Conservation (phyloP, 306 rosid species). For the Hylodesmum podocarpum region DNA sequence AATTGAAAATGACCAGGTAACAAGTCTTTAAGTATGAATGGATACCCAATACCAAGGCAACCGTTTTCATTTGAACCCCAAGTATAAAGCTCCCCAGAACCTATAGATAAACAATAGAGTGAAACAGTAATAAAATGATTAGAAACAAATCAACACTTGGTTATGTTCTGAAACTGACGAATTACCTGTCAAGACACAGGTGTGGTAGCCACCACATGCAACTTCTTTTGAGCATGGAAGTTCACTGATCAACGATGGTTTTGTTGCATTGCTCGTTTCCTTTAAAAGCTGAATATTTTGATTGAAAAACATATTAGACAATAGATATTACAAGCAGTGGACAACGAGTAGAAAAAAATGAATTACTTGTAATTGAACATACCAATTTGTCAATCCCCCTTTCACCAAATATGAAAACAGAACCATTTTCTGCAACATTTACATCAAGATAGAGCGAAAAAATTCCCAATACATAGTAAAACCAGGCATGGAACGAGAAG, state of each 20-base stretch:
- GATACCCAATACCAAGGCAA: constrained; percentile 91
- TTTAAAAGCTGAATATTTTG: constrained; percentile 54
- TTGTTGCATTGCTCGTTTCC: constrained; percentile 46
- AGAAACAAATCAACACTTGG: constrained; percentile 9
- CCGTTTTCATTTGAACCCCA: constrained; percentile 99
- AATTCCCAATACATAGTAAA: constrained; percentile 9
- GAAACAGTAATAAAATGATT: constrained; percentile 25
- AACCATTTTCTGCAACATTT: constrained; percentile 77
- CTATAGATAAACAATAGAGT: constrained; percentile 37
- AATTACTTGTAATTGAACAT: constrained; percentile 28
- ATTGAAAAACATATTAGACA: constrained; percentile 17
- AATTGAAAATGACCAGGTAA: constrained; percentile 16
- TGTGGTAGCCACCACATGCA: constrained; percentile 96
- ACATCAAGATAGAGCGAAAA: constrained; percentile 19
- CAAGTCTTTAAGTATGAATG: constrained; percentile 19
- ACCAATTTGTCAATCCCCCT: constrained; percentile 68
- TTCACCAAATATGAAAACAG: constrained; percentile 75
- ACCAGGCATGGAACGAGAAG: background rate
- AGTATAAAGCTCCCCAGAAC: constrained; percentile 76
- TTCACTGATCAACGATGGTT: constrained; percentile 53
- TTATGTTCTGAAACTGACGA: constrained; percentile 31
- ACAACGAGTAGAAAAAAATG: background rate
- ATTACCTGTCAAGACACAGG: constrained; percentile 84
- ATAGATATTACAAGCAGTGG: background rate
- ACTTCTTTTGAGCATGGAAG: constrained; percentile 76